Base-by-base conservation (phyloP, 768 basidiomycete species). In the Boletales sp. region DNA sequence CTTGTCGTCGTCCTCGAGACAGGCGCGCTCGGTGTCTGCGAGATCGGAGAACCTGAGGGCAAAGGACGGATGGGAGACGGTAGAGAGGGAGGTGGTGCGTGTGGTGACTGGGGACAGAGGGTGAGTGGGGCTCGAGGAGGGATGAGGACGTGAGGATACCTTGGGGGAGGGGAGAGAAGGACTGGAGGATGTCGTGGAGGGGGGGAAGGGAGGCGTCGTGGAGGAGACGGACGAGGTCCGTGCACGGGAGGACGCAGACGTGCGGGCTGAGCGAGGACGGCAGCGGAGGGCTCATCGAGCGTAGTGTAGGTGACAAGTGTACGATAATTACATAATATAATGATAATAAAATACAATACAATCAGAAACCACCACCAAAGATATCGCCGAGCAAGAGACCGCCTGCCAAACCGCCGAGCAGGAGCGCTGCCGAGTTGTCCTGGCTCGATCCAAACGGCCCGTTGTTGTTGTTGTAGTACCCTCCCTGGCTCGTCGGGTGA, bases 261-360 rank as follows among this genome's bases (percentile, higher is more conserved):
- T 92, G 90, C 7, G 90, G 90, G 62, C 87, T 86, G 58, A 93
- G 71, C 36, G 90, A 92, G 44, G 76, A 72, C 4, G 90, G 89
- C 36, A 92, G 61, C 37, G 71, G 67, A 18, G 76, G 76, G 42
- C 79, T 67, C 77, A 81, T 82, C 53, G 57, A 62, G 33, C 41
- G 12, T 19, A 34, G 33, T 44, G 12, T 19, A 34, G 34, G 5
- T 12, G 34, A 34, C 5, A 15, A 12, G 34, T 13, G 34, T 15
- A 13, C 34, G 15, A 14, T 6, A 34, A 15, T 12, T 34, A 34
- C 33, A 34, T 34, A 11, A 34, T 34, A 28, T 5, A 3, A 41
- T 44, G 34, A 42, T n/a, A 37, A 47, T 36, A 48, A 46, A 34
- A 34, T 34, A 12, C 49, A 28, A 51, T 37, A 49, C n/a, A 58